Evolutionary conservation across 805 yeast species (phyloP), one percentile per base, ranked within the genome.

Genomic region (Pichia sporocuriosa): DNA sequence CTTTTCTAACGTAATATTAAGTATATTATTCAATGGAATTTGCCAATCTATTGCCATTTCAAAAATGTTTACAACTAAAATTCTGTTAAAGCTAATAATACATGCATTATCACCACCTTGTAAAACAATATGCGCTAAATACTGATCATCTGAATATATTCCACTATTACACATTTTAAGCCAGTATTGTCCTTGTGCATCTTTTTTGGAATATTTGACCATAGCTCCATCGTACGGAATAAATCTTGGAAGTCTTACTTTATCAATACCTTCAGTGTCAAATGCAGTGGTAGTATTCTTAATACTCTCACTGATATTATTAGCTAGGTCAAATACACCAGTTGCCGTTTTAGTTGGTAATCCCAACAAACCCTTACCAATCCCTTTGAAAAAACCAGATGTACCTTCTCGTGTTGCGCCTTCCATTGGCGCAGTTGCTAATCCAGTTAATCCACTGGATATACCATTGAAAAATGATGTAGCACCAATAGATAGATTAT

Each of bases 261-360:
- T 80, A 43, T 79, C 84, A 36, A 89, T 72, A 0, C 81, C 81
- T 32, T 80, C 87, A 4, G 73, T 77, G 58, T 87, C 96, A 57
- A 87, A 82, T 1, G 84, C 90, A 0, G 96, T 85, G 0, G 99
- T 87, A 0, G 97, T 85, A 58, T 82, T 89, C 46, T 89, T 73
- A 37, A 94, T 88, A 22, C 97, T 97, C 58, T 89, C 97, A 64
- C 95, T 81, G 28, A 93, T 80, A 60, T 86, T 90, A 40, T 84
- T 83, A 1, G 97, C 96, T 48, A 94, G 69, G 58, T 93, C 99
- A 50, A 93, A 81, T 20, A 93, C 59, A 11, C 99, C 99, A 51
- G 90, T 88, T 0, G 96, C 96, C 0, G 97, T 86, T 66, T 93
- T 93, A 0, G 98, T 89, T 0, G 99, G 98, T 24, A 94, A 65